These are phyloP conservation scores for Dillenia suffruticosa DNA, from an alignment of 164 flowering plant species.

Conservation along the genomic window DNA sequence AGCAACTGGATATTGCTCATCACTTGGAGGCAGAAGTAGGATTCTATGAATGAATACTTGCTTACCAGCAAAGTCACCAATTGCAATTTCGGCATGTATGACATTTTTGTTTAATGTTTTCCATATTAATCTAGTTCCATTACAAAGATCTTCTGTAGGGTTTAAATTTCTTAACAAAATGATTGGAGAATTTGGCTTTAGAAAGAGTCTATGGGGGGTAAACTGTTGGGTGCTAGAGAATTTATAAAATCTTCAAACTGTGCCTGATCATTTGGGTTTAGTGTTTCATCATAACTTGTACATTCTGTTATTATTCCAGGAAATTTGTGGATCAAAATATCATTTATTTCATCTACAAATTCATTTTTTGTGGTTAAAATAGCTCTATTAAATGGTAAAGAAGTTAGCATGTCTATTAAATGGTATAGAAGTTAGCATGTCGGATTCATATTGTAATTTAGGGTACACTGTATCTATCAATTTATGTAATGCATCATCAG, in stretches of 20 bases:
- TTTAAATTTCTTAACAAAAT: slow-evolving; percentile 13
- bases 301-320: background rate
- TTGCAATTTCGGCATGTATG: slow-evolving; percentile 12
- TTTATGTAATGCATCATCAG: background rate
- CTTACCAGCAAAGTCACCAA: slow-evolving; percentile 2
- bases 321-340: slow-evolving; percentile 1
- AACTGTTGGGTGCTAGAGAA: background rate
- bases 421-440: background rate
- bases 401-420: background rate
- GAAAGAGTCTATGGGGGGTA: slow-evolving; percentile 4
- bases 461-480: background rate
- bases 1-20: background rate
- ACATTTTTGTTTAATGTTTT: background rate
- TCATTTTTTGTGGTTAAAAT: slow-evolving; percentile 5
- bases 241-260: slow-evolving; percentile 1
- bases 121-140: slow-evolving; percentile 14
- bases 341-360: slow-evolving; percentile 8
- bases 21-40: background rate
- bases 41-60: slow-evolving; percentile 7
- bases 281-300: background rate
- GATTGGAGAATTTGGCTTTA: slow-evolving; percentile 5
- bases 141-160: slow-evolving; percentile 9
- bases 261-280: background rate
- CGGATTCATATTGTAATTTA: background rate
- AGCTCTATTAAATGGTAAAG: background rate